Evolutionary conservation across 805 yeast genomes (phyloP), one percentile per base, ranked within the genome.

Genomic region (Diddensiella transvaalensis): DNA sequence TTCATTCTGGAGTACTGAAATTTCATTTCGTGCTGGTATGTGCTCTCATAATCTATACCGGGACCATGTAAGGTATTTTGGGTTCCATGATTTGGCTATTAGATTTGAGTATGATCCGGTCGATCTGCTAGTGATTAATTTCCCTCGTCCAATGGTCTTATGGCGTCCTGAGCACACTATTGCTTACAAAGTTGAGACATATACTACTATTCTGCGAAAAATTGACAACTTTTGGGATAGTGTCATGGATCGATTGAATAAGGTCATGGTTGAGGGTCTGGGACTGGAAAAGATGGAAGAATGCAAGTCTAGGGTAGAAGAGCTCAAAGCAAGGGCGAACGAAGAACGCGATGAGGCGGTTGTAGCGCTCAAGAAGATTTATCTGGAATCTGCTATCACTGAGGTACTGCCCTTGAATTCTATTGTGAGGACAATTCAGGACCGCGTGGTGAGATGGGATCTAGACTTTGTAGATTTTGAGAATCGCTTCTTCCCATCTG

Each of bases 391-490:
- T 0, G 64, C 72, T 1, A 83, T 87, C 0, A 77, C 84, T 4
- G 83, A 80, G 33, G 85, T 85, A 62, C 63, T 91, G 40, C 75
- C 80, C 10, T 66, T 93, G 55, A 93, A 95, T 60, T 68, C 77
- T 0, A 76, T 85, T 2, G 67, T 89, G 22, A 71, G 91, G 57
- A 76, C 76, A 30, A 72, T 91, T 15, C 96, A 91, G 60, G 89
- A 85, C 48, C 68, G 82, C 23, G 90, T 95, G 2, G 89, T 87
- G 19, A 77, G 73, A 36, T 93, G 98, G 98, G 96, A 91, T 65
- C 58, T 67, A 19, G 95, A 84, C 49, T 89, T 93, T 59, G 75
- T 79, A 32, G 85, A 79, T 4, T 91, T 93, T 68, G 97, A 87
- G 51, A 75, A 76, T 39, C 74, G 75, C 18, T 93, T 77, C 61